Evolutionary conservation across 129 eudicot genomes (phyloP), one percentile per base, ranked within the genome.

Genomic region (Tagetes erecta): DNA sequence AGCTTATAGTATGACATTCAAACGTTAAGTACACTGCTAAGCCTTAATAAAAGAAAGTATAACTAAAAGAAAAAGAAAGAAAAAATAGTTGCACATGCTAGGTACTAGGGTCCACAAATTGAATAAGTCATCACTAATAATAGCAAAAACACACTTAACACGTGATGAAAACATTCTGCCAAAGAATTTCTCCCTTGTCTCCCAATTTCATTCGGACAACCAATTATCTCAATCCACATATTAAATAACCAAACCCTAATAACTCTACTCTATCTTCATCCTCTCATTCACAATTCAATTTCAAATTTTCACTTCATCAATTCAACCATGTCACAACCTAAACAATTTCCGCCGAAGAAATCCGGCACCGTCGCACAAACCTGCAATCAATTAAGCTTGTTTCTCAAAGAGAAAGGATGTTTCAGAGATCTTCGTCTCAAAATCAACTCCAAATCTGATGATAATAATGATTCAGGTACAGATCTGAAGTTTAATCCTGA

Each of bases 301-400:
- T 37, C 36, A 44, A 45, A 35, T 37, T 45, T 60, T 57, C 30
- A 13, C 2, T 60, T 46, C 11, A 3, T 71, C 57, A 42, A 34
- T 31, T 27, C 72, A 40, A 3, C 40, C 30, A 87, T 87, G 92
- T 73, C 85, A 1, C 20, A 66, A 42, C 50, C 66, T 75, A 44
- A 64, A 67, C 20, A 13, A 67, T 3, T 70, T 20, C 75, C 78
- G 68, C 71, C 27, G 52, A 72, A 83, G 79, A 81, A 68, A 44
- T 53, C 86, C 3, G 8, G 3, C 52, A 81, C 64, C 39, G 85
- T 88, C 36, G 75, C 79, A 4, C 77, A 71, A 51, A 84, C 95
- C 1, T 88, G 91, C 78, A 85, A 83, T 45, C 86, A 79, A 2
- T 68, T 88, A 71, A 88, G 88, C 62, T 73, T 71, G 78, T 88